phyloP scores from a whole-genome alignment of 495 filamentous ascomycete genomes.

The Clohesyomyces aquaticus region DNA sequence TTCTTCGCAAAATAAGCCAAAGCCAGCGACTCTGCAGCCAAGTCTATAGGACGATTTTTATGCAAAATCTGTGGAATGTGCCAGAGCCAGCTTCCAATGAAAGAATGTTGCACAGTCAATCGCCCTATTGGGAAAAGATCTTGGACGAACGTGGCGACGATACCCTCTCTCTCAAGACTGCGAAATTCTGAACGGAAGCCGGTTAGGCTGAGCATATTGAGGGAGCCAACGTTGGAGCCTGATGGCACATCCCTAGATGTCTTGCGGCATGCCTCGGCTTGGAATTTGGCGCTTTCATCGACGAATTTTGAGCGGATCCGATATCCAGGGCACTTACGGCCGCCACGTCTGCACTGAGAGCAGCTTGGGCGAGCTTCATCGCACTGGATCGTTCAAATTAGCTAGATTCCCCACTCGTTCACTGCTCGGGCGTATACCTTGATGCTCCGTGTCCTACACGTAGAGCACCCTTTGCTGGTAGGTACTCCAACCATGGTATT shows the following conservation, averaged over 20 bases:
- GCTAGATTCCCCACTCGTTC: too few species aligned
- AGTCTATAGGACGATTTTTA: background rate
- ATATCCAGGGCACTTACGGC: conserved; percentile 8
- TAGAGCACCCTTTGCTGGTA: conserved; percentile 2
- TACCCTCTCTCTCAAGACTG: background rate
- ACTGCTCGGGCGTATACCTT: conserved; percentile 1
- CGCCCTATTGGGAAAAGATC: conserved; percentile 7
- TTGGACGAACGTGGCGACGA: conserved; percentile 5
- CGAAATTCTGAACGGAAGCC: background rate
- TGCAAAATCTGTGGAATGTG: conserved; percentile 3
- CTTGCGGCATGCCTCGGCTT: background rate
- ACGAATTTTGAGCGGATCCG: background rate
- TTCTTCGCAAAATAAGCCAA: background rate
- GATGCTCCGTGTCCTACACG: conserved; percentile 4
- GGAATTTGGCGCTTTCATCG: conserved; percentile 1
- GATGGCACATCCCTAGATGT: background rate
- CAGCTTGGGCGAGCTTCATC: conserved; percentile 11
- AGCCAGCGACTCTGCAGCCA: conserved; percentile 2
- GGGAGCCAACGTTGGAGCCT: background rate
- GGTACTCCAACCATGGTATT: conserved; percentile 13
- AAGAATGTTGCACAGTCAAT: conserved; percentile 7
- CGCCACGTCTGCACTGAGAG: conserved; percentile 1
- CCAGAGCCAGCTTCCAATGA: conserved; percentile 22
- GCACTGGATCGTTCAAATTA: background rate
- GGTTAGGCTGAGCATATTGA: background rate